phyloP scores from a whole-genome alignment of 176 grass and related monocot genomes.

The Carex cristatella region DNA sequence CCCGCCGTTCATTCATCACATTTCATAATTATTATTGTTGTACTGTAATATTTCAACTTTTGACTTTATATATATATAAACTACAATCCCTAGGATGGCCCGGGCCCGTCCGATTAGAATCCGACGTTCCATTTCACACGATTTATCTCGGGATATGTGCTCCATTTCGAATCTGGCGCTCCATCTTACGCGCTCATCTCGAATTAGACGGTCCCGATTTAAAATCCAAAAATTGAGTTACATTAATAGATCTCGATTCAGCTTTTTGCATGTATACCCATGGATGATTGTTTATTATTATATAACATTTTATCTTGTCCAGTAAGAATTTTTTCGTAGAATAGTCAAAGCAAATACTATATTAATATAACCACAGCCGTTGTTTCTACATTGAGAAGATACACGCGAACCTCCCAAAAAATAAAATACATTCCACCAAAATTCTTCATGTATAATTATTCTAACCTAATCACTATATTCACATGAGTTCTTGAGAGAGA shows the following conservation, averaged over 20 bases:
- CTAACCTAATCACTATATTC: conserved; percentile 14
- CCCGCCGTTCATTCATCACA: background rate
- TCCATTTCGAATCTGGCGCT: too few species aligned
- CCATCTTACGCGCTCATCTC: too few species aligned
- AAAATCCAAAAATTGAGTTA: too few species aligned
- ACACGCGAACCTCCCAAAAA: background rate
- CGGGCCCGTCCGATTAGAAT: too few species aligned
- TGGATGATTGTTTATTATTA: background rate
- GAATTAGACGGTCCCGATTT: too few species aligned
- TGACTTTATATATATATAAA: background rate
- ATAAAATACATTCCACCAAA: background rate
- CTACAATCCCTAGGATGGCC: background rate
- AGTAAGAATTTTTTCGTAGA: background rate
- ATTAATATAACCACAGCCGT: background rate
- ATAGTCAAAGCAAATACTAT: background rate
- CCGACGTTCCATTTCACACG: too few species aligned
- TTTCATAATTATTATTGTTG: background rate
- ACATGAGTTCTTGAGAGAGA: conserved; percentile 56
- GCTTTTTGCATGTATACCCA: background rate
- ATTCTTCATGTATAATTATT: conserved; percentile 1
- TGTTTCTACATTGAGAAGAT: background rate
- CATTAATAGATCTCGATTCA: too few species aligned
- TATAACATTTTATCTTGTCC: background rate
- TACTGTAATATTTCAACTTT: background rate
- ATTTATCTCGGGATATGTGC: too few species aligned